Evolutionary conservation across 2,329 filamentous ascomycete species (phyloP).

Genomic region (Chaetomium sp.): DNA sequence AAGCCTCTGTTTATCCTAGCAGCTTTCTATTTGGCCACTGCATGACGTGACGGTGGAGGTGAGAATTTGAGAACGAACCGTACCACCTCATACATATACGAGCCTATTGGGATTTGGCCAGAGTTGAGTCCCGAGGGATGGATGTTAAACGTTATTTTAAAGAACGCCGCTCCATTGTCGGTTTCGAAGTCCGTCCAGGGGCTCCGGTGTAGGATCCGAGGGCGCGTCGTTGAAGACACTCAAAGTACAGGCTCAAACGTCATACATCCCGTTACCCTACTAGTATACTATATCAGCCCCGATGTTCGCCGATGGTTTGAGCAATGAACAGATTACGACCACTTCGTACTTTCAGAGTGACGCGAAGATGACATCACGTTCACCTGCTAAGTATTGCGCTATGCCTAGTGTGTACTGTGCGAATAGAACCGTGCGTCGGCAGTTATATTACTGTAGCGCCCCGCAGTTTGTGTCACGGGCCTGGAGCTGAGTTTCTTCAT

Average conservation of each 20-base stretch:
- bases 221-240: neutral
- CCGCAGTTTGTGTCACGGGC: neutral
- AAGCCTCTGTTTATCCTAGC: neutral
- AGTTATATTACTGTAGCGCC: neutral
- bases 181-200: neutral
- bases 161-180: neutral
- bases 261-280: neutral
- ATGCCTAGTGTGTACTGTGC: neutral
- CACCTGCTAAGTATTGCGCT: neutral
- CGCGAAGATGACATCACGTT: neutral
- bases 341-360: neutral
- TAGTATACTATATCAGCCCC: too few species aligned
- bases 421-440: neutral
- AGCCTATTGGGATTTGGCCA: neutral
- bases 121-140: neutral
- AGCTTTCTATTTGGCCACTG: neutral
- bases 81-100: neutral
- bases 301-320: neutral
- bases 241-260: neutral
- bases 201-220: neutral
- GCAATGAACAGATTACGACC: neutral
- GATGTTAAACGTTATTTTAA: neutral
- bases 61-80: neutral
- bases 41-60: neutral
- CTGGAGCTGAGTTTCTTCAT: neutral